Percentiles rank a stretch among this genome's conserved stretches.
These are phyloP conservation scores for Rossbeevera mucosa DNA, from an alignment of 768 basidiomycete species.

Conservation along the genomic window DNA sequence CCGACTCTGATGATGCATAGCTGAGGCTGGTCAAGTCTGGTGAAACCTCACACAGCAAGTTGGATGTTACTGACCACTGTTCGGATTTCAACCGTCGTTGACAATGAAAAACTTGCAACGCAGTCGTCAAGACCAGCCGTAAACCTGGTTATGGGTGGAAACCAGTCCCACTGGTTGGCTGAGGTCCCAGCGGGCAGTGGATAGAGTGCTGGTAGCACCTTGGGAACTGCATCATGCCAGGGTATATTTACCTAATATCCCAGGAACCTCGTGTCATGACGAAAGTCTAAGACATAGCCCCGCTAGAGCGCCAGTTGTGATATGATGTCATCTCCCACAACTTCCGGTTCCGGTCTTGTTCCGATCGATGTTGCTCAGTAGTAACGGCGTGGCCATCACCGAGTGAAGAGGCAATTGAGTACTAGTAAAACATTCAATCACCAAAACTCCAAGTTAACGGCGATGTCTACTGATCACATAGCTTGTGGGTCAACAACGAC, in stretches of 20 bases:
- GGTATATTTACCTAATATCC: neutral
- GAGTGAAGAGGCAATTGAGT: neutral
- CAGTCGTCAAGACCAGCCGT: neutral
- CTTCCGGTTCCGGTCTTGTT: neutral
- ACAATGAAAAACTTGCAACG: neutral
- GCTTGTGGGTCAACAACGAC: no score
- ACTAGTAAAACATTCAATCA: neutral
- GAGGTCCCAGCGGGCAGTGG: neutral
- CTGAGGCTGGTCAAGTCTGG: neutral
- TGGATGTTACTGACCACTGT: neutral
- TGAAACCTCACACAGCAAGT: slow-evolving; percentile 1
- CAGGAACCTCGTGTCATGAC: neutral
- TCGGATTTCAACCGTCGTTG: neutral
- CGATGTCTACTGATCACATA: no score
- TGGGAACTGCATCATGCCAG: neutral
- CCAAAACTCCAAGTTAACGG: no score
- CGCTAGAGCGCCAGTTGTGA: neutral
- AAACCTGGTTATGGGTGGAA: neutral
- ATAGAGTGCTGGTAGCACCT: neutral
- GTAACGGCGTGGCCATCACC: neutral
- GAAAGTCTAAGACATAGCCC: neutral
- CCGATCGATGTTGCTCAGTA: no score
- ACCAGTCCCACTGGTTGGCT: neutral
- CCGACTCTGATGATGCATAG: neutral
- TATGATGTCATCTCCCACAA: neutral